phyloP scores from a whole-genome alignment of 129 eudicot species.

The Silybum marianum region DNA sequence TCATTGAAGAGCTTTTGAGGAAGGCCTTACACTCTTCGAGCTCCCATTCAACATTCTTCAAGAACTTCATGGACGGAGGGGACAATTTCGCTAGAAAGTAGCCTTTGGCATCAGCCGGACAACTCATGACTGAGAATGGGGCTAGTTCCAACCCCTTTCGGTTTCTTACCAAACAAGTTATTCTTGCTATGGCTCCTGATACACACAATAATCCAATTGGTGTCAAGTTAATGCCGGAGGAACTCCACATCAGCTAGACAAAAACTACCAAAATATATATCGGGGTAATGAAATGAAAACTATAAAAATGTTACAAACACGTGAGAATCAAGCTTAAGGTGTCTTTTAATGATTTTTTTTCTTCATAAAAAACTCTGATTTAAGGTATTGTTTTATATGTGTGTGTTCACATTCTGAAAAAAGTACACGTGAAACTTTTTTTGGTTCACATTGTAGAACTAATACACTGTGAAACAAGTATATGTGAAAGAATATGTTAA shows the following conservation, averaged over 20 bases:
- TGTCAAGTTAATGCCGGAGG: not conserved
- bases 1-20: constrained; percentile 43
- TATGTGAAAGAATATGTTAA: too few species aligned
- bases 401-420: too few species aligned
- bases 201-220: not conserved
- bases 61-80: constrained; percentile 15
- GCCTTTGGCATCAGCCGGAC: constrained; percentile 51
- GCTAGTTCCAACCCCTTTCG: constrained; percentile 51
- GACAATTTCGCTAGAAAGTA: constrained; percentile 52
- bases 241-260: not conserved
- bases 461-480: too few species aligned
- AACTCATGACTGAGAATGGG: constrained; percentile 48
- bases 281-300: too few species aligned
- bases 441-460: too few species aligned
- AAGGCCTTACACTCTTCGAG: constrained; percentile 51
- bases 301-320: too few species aligned
- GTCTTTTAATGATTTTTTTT: too few species aligned
- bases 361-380: too few species aligned
- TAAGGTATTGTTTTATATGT: too few species aligned
- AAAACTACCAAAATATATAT: not conserved
- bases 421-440: too few species aligned
- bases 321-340: too few species aligned
- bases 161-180: constrained; percentile 53
- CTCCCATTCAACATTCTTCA: constrained; percentile 33
- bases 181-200: constrained; percentile 45